Evolutionary conservation across 192 early-diverging fungal species (phyloP).

Genomic region (Coemansia sp.): DNA sequence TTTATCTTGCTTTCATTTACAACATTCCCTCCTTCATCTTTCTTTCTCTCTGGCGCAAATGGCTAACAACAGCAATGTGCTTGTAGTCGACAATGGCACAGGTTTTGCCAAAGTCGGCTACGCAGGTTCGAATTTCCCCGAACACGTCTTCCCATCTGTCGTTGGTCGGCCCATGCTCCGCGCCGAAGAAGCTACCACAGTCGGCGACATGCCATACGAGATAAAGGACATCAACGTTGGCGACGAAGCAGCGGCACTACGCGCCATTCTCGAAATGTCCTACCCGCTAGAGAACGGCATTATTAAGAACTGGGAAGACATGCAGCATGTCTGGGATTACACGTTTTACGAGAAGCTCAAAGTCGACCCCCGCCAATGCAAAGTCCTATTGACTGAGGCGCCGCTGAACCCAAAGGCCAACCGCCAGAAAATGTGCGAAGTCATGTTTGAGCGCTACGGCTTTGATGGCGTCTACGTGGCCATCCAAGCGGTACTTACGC

Average conservation of each 20-base stretch:
- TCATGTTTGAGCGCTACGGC: conserved; percentile 98
- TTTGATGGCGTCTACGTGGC: conserved; percentile 93
- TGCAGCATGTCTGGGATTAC: conserved; percentile 97
- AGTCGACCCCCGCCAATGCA: conserved; percentile 87
- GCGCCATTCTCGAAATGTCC: conserved; percentile 89
- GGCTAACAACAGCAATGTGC: conserved; percentile 61
- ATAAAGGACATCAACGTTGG: conserved; percentile 98
- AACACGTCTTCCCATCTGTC: conserved; percentile 93
- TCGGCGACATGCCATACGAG: conserved; percentile 55
- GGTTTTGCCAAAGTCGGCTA: conserved; percentile 98
- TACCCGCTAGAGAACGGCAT: conserved; percentile 99
- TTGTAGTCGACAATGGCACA: conserved; percentile 87
- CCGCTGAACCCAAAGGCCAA: conserved; percentile 95
- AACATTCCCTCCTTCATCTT: neutral
- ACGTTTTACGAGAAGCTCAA: conserved; percentile 93
- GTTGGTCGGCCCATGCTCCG: conserved; percentile 98
- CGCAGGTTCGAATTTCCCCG: conserved; percentile 95
- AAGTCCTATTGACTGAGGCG: conserved; percentile 95
- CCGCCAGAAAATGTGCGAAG: conserved; percentile 88
- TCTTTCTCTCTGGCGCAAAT: conserved; percentile 13
- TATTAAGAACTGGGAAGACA: conserved; percentile 97
- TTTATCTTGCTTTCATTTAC: neutral
- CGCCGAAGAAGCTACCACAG: conserved; percentile 83
- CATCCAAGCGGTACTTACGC: conserved; percentile 96
- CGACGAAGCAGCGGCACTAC: conserved; percentile 90